These are phyloP conservation scores for Aureobasidium sp. DNA, from an alignment of 2,329 filamentous ascomycete genomes.

Conservation along the genomic window DNA sequence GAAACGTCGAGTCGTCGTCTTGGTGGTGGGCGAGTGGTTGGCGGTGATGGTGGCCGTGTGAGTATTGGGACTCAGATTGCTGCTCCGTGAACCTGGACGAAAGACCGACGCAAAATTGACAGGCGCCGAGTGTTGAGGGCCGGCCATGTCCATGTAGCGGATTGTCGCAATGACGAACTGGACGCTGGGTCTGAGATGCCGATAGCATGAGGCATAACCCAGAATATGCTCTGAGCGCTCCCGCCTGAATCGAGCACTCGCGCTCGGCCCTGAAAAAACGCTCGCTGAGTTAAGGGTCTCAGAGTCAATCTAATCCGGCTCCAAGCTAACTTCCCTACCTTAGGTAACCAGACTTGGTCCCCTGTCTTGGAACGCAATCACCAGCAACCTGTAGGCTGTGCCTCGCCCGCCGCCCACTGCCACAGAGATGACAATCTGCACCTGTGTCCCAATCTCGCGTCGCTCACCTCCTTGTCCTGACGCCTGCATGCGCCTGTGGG, in stretches of 20 bases:
- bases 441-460: background rate
- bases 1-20: conserved; percentile 7
- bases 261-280: background rate
- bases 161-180: conserved; percentile 5
- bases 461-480: background rate
- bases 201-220: conserved; percentile 3
- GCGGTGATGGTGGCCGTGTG: background rate
- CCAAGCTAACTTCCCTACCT: background rate
- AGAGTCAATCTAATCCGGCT: background rate
- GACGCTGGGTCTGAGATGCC: conserved; percentile 8
- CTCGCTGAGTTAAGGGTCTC: background rate
- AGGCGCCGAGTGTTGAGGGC: conserved; percentile 9
- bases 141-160: background rate
- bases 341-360: background rate
- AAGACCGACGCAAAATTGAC: background rate
- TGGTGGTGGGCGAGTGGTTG: background rate
- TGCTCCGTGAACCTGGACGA: background rate
- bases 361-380: background rate
- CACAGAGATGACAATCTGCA: background rate
- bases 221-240: conserved; percentile 3
- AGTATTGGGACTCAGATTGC: background rate
- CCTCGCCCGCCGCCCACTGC: background rate
- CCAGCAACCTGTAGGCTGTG: background rate
- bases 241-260: background rate
- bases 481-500: background rate